Evolutionary conservation across 768 basidiomycete genomes (phyloP), one percentile per base, ranked within the genome.

Genomic region (Xerocomus spinulosus): DNA sequence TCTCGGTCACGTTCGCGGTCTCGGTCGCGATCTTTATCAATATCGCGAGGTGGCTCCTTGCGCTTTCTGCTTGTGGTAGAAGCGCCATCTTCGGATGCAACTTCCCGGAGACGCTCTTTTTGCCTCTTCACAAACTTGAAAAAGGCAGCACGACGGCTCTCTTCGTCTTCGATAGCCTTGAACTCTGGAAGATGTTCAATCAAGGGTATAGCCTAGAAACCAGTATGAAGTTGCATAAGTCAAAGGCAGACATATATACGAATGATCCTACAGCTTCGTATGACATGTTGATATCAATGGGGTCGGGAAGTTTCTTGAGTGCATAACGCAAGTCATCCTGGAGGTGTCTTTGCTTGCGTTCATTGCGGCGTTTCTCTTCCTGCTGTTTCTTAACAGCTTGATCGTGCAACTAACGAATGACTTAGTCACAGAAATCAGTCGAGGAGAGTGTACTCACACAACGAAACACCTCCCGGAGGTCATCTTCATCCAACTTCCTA

Each of bases 271-370:
- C 93, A 57, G 87, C 82, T 56, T 97, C 94, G 59, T 86, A 98
- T 1, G 84, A 63, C 47, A 83, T 62, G 24, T 69, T 80, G 41
- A 93, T 64, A 54, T 95, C 91, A 32, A 97, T 67, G 2, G 89
- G 79, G 41, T 93, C 89, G 0, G 87, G 66, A 7, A 95, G 73
- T 64, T 95, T 95, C 70, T 89, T 92, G 54, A 97, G 74, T 0
- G 94, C 96, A 69, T 98, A 96, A 6, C 96, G 85, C 30, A 99
- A 74, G 61, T 98, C 96, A 67, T 99, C 96, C 60, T 96, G 91
- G 52, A 92, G 69, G 65, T 95, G 88, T 23, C 94, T 79, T 49
- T 85, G 82, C 58, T 78, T 83, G 48, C 92, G 78, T 68, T 98
- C 96, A 1, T 82, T 70, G 29, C 92, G 80, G n/a, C 85, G 76